Evolutionary conservation across 495 filamentous ascomycete genomes (phyloP).

Genomic region (Aspergillus mulundensis): DNA sequence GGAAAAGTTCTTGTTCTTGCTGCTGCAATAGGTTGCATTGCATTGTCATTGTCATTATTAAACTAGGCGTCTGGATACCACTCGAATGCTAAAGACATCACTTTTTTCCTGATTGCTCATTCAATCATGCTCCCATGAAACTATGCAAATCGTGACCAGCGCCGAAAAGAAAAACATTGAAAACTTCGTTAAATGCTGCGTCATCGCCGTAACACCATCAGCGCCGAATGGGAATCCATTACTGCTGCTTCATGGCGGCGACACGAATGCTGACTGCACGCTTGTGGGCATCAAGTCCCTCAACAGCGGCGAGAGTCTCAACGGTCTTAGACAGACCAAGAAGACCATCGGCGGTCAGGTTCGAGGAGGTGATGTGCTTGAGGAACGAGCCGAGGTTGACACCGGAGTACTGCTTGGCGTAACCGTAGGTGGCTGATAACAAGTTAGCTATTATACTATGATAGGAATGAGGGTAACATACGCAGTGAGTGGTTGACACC

Average conservation of each 20-base stretch:
- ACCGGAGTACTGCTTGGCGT: slow-evolving; percentile 95
- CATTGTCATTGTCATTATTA: slow-evolving; percentile 4
- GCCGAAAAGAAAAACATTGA: slow-evolving; percentile 3
- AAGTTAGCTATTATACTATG: slow-evolving; percentile 11
- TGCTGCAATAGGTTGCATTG: slow-evolving; percentile 7
- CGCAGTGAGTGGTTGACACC: slow-evolving; percentile 96
- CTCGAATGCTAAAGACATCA: slow-evolving; percentile 9
- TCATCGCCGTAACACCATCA: slow-evolving; percentile 67
- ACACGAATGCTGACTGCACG: slow-evolving; percentile 86
- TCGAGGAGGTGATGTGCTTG: slow-evolving; percentile 92
- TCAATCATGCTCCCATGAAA: slow-evolving; percentile 3
- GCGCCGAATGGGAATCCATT: no score
- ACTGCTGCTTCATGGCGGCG: slow-evolving; percentile 50
- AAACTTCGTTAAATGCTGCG: slow-evolving; percentile 23
- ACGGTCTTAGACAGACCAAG: slow-evolving; percentile 80
- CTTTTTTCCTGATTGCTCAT: slow-evolving; percentile 9
- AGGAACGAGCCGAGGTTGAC: slow-evolving; percentile 93
- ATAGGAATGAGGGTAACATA: slow-evolving; percentile 47
- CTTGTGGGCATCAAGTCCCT: slow-evolving; percentile 92
- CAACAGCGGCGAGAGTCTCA: slow-evolving; percentile 89
- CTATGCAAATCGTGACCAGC: slow-evolving; percentile 9
- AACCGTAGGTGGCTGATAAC: slow-evolving; percentile 83
- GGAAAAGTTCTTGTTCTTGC: slow-evolving; percentile 4
- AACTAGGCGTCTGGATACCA: slow-evolving; percentile 18
- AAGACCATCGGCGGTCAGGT: slow-evolving; percentile 81